Evolutionary conservation across 2,329 filamentous ascomycete species (phyloP).

Genomic region (Epichloe gansuensis): DNA sequence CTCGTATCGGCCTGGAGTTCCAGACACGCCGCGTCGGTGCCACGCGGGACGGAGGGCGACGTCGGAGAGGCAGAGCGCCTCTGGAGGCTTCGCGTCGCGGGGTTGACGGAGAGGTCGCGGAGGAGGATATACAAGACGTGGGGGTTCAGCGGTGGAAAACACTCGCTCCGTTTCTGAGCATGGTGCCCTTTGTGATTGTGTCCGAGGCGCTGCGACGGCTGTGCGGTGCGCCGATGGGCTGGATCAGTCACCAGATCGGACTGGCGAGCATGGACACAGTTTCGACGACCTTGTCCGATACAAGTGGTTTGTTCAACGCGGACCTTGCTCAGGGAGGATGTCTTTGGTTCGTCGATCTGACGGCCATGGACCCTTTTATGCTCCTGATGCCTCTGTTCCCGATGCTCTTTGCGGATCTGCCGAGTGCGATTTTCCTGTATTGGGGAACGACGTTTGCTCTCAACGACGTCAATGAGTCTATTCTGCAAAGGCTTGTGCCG

Average conservation of each 20-base stretch:
- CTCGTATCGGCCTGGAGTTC: conserved; percentile 21
- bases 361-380: conserved; percentile 36
- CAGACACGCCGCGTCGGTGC: conserved; percentile 12
- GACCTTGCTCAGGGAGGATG: conserved; percentile 36
- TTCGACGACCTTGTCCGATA: conserved; percentile 13
- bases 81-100: conserved; percentile 13
- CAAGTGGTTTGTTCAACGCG: conserved; percentile 20
- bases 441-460: conserved; percentile 26
- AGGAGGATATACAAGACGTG: conserved; percentile 25
- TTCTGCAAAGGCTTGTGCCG: conserved; percentile 16
- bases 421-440: conserved; percentile 29
- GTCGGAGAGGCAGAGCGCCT: conserved; percentile 10
- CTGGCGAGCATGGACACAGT: conserved; percentile 12
- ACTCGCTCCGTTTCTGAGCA: conserved; percentile 24
- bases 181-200: conserved; percentile 37
- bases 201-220: conserved; percentile 40
- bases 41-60: not conserved
- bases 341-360: conserved; percentile 45
- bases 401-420: conserved; percentile 22
- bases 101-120: conserved; percentile 17
- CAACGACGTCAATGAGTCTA: conserved; percentile 20
- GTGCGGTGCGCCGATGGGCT: conserved; percentile 20
- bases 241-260: conserved; percentile 20
- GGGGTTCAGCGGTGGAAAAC: conserved; percentile 37
- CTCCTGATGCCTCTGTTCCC: conserved; percentile 25